Conservation (phyloP, 2,329 filamentous ascomycete species). For the Stylonectria norvegica region DNA sequence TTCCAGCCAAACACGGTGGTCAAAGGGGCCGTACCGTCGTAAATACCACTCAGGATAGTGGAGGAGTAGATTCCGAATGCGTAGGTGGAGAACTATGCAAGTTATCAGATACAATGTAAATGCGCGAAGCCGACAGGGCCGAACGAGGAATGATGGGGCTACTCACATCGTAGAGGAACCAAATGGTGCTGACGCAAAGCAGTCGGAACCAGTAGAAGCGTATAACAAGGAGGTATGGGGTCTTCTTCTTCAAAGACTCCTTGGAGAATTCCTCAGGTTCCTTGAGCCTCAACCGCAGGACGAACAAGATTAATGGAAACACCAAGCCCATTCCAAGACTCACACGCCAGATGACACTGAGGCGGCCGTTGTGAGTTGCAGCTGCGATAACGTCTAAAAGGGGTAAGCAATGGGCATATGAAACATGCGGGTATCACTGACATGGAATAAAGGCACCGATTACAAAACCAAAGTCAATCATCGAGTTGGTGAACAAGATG, state of each 20-base stretch:
- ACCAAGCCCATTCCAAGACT: slow-evolving; percentile 74
- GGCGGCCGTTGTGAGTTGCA: slow-evolving; percentile 57
- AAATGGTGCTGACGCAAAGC: slow-evolving; percentile 67
- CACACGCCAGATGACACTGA: slow-evolving; percentile 76
- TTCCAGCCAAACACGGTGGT: slow-evolving; percentile 86
- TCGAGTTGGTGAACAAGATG: slow-evolving; percentile 82
- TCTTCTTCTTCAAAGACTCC: slow-evolving; percentile 62
- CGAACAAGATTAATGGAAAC: slow-evolving; percentile 70
- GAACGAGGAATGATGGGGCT: no score
- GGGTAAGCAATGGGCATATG: fast-evolving
- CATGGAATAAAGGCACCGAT: slow-evolving; percentile 73
- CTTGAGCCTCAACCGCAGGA: slow-evolving; percentile 67
- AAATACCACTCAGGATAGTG: slow-evolving; percentile 65
- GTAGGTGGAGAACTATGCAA: slow-evolving; percentile 66
- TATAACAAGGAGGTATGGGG: slow-evolving; percentile 53
- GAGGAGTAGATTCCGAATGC: slow-evolving; percentile 83
- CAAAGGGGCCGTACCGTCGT: slow-evolving; percentile 56
- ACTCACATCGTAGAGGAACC: slow-evolving; percentile 76
- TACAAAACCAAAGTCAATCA: slow-evolving; percentile 82
- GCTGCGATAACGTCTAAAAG: slow-evolving; percentile 48
- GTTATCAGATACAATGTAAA: slow-evolving; percentile 1
- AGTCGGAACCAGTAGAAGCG: slow-evolving; percentile 73
- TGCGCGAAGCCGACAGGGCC: neutral
- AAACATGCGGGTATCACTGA: slow-evolving; percentile 14
- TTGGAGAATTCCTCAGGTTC: slow-evolving; percentile 76